A percentile compares a stretch with the other conserved stretches of the same genome.
Evolutionary conservation across 2,329 filamentous ascomycete species (phyloP).

Genomic region (Didymellaceae sp.): DNA sequence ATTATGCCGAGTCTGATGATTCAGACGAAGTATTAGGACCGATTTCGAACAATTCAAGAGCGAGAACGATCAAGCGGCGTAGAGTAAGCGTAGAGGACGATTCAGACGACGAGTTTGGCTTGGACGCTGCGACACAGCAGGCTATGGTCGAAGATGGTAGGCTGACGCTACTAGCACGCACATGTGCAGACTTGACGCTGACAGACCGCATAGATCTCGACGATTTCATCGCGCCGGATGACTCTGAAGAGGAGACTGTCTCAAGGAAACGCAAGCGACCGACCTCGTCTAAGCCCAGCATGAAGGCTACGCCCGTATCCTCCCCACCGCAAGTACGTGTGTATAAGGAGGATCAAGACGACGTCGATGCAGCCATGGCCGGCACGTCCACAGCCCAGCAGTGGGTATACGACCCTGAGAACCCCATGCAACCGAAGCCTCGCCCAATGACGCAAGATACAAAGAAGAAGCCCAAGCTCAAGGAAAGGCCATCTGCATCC

Average conservation of each 20-base stretch:
- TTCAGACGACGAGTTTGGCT: slow-evolving; percentile 70
- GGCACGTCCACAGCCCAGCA: slow-evolving; percentile 76
- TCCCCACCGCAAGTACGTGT: slow-evolving; percentile 46
- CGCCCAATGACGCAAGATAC: slow-evolving; percentile 46
- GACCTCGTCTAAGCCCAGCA: slow-evolving; percentile 67
- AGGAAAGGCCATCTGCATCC: slow-evolving; percentile 74
- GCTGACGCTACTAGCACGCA: background rate
- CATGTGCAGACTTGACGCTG: background rate
- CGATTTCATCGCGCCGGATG: slow-evolving; percentile 87
- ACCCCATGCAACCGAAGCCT: slow-evolving; percentile 58
- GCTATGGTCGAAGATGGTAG: slow-evolving; percentile 63
- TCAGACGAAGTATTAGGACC: slow-evolving; percentile 74
- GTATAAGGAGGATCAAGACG: slow-evolving; percentile 56
- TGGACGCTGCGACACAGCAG: slow-evolving; percentile 63
- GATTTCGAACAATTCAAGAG: slow-evolving; percentile 53
- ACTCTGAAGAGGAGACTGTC: slow-evolving; percentile 68
- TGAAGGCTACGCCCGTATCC: slow-evolving; percentile 57
- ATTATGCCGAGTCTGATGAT: slow-evolving; percentile 83
- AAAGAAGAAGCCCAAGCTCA: slow-evolving; percentile 45
- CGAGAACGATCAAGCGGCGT: slow-evolving; percentile 62
- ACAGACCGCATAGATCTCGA: slow-evolving; percentile 68
- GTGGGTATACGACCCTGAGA: slow-evolving; percentile 77
- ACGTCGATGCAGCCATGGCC: slow-evolving; percentile 62
- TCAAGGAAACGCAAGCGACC: slow-evolving; percentile 74
- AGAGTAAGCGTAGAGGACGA: slow-evolving; percentile 69